Conservation (phyloP, 169 alveolate species). For the Plasmodium relictum region DNA sequence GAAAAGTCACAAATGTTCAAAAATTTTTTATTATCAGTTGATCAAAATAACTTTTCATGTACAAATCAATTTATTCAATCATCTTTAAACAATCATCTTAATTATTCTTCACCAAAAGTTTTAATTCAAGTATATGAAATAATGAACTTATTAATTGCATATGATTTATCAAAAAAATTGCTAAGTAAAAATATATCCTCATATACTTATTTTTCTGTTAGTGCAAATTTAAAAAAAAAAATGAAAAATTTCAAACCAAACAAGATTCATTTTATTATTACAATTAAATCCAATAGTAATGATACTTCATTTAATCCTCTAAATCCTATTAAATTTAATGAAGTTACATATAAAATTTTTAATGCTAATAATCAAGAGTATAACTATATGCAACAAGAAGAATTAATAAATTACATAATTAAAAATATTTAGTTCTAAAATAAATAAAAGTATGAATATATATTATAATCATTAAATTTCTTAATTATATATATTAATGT, state of each 20-base stretch:
- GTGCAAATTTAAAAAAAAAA: conserved; percentile 49
- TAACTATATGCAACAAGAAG: conserved; percentile 42
- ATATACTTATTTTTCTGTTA: conserved; percentile 35
- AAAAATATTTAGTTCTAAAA: conserved; percentile 22
- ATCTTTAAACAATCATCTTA: conserved; percentile 13
- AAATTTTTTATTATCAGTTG: conserved; percentile 19
- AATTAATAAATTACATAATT: conserved; percentile 51
- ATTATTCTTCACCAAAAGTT: conserved; percentile 49
- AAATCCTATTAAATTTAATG: conserved; percentile 32
- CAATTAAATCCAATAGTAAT: conserved; percentile 45
- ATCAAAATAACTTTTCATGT: conserved; percentile 53
- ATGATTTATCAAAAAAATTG: conserved; percentile 65
- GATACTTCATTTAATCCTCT: conserved; percentile 21
- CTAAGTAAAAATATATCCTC: conserved; percentile 57
- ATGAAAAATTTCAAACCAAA: conserved; percentile 48
- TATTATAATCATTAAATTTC: too few species aligned
- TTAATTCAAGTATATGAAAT: conserved; percentile 64
- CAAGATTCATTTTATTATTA: conserved; percentile 42
- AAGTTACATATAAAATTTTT: conserved; percentile 54
- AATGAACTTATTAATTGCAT: conserved; percentile 36
- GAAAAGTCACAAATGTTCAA: conserved; percentile 57
- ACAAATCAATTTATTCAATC: conserved; percentile 30
- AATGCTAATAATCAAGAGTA: conserved; percentile 50
- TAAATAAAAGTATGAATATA: background rate
- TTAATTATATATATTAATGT: too few species aligned